Conservation (phyloP, 1,284 basidiomycete genomes). For the Melampsora americana region DNA sequence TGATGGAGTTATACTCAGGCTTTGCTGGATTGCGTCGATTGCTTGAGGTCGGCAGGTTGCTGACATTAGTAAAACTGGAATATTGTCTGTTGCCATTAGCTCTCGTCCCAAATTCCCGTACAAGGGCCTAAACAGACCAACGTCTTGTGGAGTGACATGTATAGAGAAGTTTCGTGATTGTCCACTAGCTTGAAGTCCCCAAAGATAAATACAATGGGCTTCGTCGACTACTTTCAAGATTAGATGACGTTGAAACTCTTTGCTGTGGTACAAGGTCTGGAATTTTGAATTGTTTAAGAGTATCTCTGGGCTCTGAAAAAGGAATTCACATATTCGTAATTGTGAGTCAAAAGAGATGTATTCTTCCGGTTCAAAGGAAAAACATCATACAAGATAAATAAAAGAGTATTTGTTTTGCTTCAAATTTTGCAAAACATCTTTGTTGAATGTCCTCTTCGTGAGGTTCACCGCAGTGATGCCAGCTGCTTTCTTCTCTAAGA, state of each 20-base stretch:
- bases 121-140: neutral
- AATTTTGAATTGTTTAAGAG: neutral
- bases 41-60: slow-evolving; percentile 14
- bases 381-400: neutral
- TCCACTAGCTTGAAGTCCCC: neutral
- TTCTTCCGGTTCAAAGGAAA: neutral
- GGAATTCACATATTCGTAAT: neutral
- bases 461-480: slow-evolving; percentile 10
- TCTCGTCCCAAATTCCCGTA: slow-evolving; percentile 7
- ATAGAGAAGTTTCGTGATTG: neutral
- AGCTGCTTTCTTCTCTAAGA: slow-evolving; percentile 1
- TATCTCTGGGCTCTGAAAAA: slow-evolving; percentile 14
- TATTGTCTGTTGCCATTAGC: neutral
- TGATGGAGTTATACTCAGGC: neutral
- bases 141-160: neutral
- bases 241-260: slow-evolving; percentile 4
- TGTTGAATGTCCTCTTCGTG: neutral
- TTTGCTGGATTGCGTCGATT: slow-evolving; percentile 7
- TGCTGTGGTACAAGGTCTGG: too few relatives aligned
- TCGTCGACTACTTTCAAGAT: slow-evolving; percentile 4
- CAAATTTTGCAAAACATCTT: neutral
- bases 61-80: slow-evolving; percentile 6
- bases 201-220: slow-evolving; percentile 15
- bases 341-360: neutral
- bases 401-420: neutral